These are phyloP conservation scores for Pholiota adiposa DNA, from an alignment of 1,284 basidiomycete species.

Conservation along the genomic window DNA sequence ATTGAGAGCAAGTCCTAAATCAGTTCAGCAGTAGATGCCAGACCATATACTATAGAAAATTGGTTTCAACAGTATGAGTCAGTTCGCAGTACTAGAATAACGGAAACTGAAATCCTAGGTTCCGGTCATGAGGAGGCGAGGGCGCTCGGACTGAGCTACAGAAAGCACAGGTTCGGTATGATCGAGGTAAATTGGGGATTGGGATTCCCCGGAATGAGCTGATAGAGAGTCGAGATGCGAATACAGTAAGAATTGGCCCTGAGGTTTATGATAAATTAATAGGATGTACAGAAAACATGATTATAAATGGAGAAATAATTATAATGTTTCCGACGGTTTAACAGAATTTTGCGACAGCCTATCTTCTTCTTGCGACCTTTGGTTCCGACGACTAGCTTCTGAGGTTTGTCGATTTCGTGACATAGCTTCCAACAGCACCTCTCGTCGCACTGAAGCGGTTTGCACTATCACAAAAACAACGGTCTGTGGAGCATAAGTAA, in stretches of 20 bases:
- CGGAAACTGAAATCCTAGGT: too few species aligned
- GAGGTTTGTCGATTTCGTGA: constrained; percentile 16
- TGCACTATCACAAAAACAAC: constrained; percentile 30
- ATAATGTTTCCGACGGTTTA: not conserved
- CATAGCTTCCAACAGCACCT: constrained; percentile 26
- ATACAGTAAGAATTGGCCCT: not conserved
- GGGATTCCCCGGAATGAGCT: too few species aligned
- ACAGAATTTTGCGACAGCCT: constrained; percentile 14
- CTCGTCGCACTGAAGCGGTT: constrained; percentile 27
- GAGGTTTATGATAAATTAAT: not conserved
- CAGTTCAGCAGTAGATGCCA: too few species aligned
- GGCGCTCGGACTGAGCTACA: too few species aligned
- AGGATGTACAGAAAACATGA: not conserved
- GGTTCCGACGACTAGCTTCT: constrained; percentile 7
- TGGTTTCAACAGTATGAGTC: too few species aligned
- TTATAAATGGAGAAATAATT: not conserved
- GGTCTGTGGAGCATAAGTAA: constrained; percentile 26
- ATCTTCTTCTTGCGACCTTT: constrained; percentile 10
- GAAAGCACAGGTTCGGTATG: too few species aligned
- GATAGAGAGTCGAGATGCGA: not conserved
- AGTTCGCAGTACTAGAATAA: too few species aligned
- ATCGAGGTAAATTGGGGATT: too few species aligned
- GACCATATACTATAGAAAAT: too few species aligned
- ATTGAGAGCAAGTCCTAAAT: too few species aligned
- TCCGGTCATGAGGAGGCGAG: too few species aligned